Evolutionary conservation across 176 grass and related monocot species (phyloP).

Genomic region (Eragrostis curvula): DNA sequence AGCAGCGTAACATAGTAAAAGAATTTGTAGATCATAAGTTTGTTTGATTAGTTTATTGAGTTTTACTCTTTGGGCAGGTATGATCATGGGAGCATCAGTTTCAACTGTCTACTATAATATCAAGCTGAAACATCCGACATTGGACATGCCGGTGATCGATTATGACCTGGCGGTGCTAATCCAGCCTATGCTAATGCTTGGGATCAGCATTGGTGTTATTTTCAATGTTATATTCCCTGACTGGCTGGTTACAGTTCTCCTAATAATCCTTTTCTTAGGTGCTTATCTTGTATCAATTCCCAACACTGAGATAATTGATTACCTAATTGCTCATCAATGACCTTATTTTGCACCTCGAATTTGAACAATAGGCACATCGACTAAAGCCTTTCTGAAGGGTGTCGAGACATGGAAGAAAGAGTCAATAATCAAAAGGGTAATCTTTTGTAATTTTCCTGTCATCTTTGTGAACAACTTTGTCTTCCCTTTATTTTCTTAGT

Average conservation of each 20-base stretch:
- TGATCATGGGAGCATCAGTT: slow-evolving; percentile 76
- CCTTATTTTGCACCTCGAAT: neutral
- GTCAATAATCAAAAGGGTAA: slow-evolving; percentile 54
- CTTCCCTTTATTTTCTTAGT: neutral
- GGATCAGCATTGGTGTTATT: slow-evolving; percentile 76
- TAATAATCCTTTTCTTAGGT: slow-evolving; percentile 81
- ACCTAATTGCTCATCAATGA: neutral
- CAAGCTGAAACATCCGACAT: slow-evolving; percentile 66
- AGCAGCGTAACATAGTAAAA: neutral
- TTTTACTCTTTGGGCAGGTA: slow-evolving; percentile 57
- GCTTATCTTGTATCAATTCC: neutral
- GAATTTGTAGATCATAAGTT: neutral
- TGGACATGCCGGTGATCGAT: slow-evolving; percentile 79
- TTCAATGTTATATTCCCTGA: slow-evolving; percentile 76
- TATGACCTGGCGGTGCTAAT: slow-evolving; percentile 82
- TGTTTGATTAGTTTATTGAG: neutral
- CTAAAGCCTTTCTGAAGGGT: slow-evolving; percentile 71
- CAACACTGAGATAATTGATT: neutral
- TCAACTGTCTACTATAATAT: slow-evolving; percentile 91
- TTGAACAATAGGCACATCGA: slow-evolving; percentile 62
- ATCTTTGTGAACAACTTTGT: neutral
- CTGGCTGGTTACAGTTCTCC: slow-evolving; percentile 76
- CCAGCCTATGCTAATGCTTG: slow-evolving; percentile 91
- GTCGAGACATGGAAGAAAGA: slow-evolving; percentile 76
- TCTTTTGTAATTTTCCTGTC: neutral